Percentiles rank a stretch among this genome's conserved stretches.
These are phyloP conservation scores for Malania oleifera DNA, from an alignment of 164 flowering plant genomes.

Conservation along the genomic window DNA sequence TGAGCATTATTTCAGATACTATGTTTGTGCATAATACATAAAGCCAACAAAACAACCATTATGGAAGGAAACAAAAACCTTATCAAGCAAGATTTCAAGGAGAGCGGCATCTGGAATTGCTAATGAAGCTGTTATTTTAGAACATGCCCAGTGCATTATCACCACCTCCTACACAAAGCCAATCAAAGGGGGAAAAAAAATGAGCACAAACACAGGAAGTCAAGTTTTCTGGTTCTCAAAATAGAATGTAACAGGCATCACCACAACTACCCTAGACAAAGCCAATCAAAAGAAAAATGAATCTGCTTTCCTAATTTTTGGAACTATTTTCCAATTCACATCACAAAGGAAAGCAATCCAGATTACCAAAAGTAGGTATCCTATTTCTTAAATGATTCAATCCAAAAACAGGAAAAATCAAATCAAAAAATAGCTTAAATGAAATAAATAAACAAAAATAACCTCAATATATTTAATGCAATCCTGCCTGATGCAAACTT, in stretches of 20 bases:
- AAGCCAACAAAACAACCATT: background rate
- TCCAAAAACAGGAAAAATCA: too few species aligned
- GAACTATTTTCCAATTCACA: too few species aligned
- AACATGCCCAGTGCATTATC: slow-evolving; percentile 97
- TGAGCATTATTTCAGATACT: background rate
- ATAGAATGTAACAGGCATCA: background rate
- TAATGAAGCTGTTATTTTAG: slow-evolving; percentile 76
- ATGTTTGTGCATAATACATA: slow-evolving; percentile 6
- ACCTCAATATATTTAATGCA: too few species aligned
- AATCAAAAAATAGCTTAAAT: too few species aligned
- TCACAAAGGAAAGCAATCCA: too few species aligned
- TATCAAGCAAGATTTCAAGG: slow-evolving; percentile 82
- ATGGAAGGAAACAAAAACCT: slow-evolving; percentile 42
- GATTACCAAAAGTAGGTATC: too few species aligned
- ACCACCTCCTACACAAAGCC: slow-evolving; percentile 75
- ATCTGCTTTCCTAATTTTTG: too few species aligned
- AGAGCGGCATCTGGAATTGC: slow-evolving; percentile 76
- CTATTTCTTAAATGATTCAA: too few species aligned
- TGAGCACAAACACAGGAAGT: background rate
- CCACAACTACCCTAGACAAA: too few species aligned
- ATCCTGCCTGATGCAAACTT: too few species aligned
- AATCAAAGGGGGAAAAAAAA: slow-evolving; percentile 11
- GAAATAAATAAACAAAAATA: too few species aligned
- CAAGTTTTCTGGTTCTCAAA: background rate
- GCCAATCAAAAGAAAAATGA: too few species aligned